Conservation (phyloP, 148 eudicot species). For the Cornus controversa region DNA sequence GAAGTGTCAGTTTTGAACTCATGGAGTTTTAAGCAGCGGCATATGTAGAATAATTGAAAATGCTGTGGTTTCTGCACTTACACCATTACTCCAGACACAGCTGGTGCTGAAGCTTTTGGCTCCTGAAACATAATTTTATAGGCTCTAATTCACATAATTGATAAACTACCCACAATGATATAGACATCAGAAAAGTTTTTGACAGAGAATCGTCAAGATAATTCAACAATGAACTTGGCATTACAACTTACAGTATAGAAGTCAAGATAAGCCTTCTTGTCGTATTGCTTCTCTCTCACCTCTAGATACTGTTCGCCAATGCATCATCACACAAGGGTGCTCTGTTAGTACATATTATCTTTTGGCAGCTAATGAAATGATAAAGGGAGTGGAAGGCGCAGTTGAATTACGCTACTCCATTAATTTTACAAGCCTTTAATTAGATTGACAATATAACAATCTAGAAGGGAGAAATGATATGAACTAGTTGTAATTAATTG, state of each 20-base stretch:
- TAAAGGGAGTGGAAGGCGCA: background rate
- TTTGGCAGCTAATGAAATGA: background rate
- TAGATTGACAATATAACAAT: background rate
- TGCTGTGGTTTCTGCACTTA: constrained; percentile 41
- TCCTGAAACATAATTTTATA: constrained; percentile 39
- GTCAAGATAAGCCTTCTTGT: constrained; percentile 70
- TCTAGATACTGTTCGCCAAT: constrained; percentile 74
- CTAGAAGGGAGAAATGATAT: background rate
- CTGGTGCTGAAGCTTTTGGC: constrained; percentile 42
- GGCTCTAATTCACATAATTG: background rate
- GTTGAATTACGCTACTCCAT: background rate
- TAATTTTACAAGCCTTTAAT: background rate
- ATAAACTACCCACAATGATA: background rate
- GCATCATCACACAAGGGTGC: background rate
- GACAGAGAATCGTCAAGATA: background rate
- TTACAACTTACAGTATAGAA: constrained; percentile 70
- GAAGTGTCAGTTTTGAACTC: constrained; percentile 14
- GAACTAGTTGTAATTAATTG: background rate
- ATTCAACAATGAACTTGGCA: background rate
- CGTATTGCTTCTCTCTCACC: constrained; percentile 97
- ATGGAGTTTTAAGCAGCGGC: background rate
- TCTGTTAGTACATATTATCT: background rate
- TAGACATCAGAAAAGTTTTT: background rate
- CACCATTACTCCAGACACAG: constrained; percentile 69
- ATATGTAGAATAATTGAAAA: constrained; percentile 2